Base-by-base conservation (phyloP, 1,284 basidiomycete genomes). In the Naganishia cerealis region DNA sequence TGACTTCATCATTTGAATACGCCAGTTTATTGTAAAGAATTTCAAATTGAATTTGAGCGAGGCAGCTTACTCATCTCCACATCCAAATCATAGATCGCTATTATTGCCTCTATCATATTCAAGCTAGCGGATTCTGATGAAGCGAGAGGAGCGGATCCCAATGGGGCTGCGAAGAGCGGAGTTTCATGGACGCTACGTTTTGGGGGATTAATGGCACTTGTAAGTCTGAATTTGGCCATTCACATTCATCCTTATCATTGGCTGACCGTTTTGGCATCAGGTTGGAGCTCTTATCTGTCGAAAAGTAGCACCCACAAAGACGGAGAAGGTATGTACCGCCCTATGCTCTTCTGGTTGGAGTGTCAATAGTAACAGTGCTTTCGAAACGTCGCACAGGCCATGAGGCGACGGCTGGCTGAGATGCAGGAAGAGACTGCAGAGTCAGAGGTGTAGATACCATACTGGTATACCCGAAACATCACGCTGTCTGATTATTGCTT, bases 171-270 rank as follows among this genome's bases (percentile, higher is more conserved):
- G 85, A 70, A 90, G 88, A 65, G 62, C 67, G 92, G 92, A 54
- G 91, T 94, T 24, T 90, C 89, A 0, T 97, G 94, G 93, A 91
- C 96, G 5, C 81, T 98, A 61, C 86, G 93, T 15, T 96, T 96
- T 75, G 94, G 94, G 57, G 94, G 94, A 40, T 75, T 91, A 9
- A 91, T 88, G 77, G 88, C 92, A 0, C 80, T 94, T 70, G 84
- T 86, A 72, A 73, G 84, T 75, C 8, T 16, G 40, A 18, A 15
- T 39, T 29, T 43, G 21, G 21, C 53, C 39, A 29, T 43, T 57
- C 33, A 42, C 8, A 16, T 54, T 26, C 29, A 36, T 40, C 21
- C 13, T 4, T 3, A 26, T 36, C 39, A 83, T 36, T 33, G 79
- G 21, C 66, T 58, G 12, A 24, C 39, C 50, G 7, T 48, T 26